Conservation (phyloP, 768 basidiomycete genomes). For the Lyophyllum decastes region DNA sequence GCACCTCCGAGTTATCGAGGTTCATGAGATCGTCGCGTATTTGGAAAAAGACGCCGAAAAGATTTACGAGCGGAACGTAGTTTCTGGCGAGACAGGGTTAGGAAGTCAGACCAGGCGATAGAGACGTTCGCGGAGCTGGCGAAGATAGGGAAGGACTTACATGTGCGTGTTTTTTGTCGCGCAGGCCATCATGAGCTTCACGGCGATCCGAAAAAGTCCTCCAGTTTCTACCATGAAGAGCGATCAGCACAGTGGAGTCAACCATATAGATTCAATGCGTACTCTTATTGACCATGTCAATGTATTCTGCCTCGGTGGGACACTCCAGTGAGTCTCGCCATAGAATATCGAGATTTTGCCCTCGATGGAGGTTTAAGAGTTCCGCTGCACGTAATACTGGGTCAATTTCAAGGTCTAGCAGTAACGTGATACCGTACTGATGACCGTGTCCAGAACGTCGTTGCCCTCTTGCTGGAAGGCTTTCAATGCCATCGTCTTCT, state of each 20-base stretch:
- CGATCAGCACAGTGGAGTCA: too few relatives aligned
- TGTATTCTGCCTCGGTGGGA: constrained; percentile 94
- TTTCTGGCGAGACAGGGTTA: constrained; percentile 47
- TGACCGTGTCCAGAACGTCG: too few relatives aligned
- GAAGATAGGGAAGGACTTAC: constrained; percentile 39
- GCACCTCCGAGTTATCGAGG: constrained; percentile 81
- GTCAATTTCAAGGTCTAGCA: background rate
- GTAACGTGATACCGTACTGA: background rate
- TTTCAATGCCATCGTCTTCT: too few relatives aligned
- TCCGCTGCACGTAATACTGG: background rate
- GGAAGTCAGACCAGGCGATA: background rate
- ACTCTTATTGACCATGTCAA: constrained; percentile 96
- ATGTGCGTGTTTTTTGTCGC: constrained; percentile 57
- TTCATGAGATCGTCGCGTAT: too few relatives aligned
- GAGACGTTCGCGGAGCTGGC: background rate
- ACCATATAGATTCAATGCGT: too few relatives aligned
- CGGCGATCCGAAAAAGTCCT: constrained; percentile 79
- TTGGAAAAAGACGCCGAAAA: constrained; percentile 88
- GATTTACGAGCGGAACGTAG: constrained; percentile 88
- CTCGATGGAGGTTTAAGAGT: constrained; percentile 25
- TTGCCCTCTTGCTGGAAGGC: too few relatives aligned
- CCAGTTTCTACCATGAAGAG: too few relatives aligned
- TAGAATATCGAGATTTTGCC: constrained; percentile 88
- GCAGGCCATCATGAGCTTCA: constrained; percentile 96
- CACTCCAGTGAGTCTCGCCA: constrained; percentile 92